These are phyloP conservation scores for Cladorrhinum sp. DNA, from an alignment of 2,329 filamentous ascomycete genomes.

Conservation along the genomic window DNA sequence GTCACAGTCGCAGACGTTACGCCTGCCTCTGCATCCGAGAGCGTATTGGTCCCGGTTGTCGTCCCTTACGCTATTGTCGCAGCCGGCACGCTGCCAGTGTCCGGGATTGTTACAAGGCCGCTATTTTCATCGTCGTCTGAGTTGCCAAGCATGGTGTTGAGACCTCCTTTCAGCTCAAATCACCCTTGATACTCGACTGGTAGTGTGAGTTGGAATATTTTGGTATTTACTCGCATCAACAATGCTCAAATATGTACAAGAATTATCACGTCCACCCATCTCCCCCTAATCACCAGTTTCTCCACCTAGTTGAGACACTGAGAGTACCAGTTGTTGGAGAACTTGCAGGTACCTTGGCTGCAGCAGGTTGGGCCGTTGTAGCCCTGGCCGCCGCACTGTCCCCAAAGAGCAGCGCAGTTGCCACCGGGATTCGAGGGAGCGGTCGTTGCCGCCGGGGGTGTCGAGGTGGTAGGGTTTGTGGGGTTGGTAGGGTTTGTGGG, in stretches of 20 bases:
- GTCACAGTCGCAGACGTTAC: too few relatives aligned
- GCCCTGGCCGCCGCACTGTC: slow-evolving; percentile 36
- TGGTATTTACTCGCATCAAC: not conserved
- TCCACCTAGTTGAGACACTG: slow-evolving; percentile 31
- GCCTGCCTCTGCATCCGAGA: too few relatives aligned
- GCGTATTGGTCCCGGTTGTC: too few relatives aligned
- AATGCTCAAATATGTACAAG: slow-evolving; percentile 1
- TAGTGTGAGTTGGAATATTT: too few relatives aligned
- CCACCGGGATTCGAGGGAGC: not conserved
- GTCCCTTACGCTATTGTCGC: too few relatives aligned
- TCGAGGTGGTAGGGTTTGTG: slow-evolving; percentile 4
- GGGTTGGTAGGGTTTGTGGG: slow-evolving; percentile 9
- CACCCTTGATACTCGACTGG: too few relatives aligned
- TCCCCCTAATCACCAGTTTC: not conserved
- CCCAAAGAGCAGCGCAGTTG: slow-evolving; percentile 29
- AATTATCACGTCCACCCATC: not conserved
- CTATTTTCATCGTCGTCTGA: too few relatives aligned
- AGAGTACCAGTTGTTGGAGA: slow-evolving; percentile 35
- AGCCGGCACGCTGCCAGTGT: too few relatives aligned
- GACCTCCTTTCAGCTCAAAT: too few relatives aligned
- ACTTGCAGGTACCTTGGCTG: slow-evolving; percentile 31
- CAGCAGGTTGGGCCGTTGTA: slow-evolving; percentile 35
- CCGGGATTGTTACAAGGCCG: too few relatives aligned
- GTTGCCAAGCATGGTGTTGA: too few relatives aligned
- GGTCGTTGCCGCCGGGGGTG: not conserved